Conservation (phyloP, 176 grass and related monocot species). For the Carex myosuroides region DNA sequence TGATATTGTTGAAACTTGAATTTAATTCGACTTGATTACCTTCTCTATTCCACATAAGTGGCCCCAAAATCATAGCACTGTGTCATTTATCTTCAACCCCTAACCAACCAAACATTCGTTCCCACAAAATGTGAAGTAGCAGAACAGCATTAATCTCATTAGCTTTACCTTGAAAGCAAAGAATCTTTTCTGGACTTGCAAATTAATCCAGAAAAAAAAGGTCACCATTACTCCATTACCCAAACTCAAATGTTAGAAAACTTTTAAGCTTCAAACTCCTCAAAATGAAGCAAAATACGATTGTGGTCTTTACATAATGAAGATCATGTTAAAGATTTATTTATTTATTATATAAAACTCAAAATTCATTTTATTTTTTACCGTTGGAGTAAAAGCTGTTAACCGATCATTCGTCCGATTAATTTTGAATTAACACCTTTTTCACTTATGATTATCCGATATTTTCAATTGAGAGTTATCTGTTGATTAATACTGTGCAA, state of each 20-base stretch:
- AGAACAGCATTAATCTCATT: conserved; percentile 45
- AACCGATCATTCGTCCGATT: too few species aligned
- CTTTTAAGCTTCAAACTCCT: not conserved
- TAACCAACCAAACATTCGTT: conserved; percentile 36
- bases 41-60: not conserved
- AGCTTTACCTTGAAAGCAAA: conserved; percentile 38
- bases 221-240: not conserved
- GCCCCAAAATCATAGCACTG: not conserved
- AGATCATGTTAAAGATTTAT: too few species aligned
- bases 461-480: too few species aligned
- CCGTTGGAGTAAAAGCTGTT: too few species aligned
- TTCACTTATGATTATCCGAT: too few species aligned
- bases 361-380: too few species aligned
- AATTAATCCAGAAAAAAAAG: conserved; percentile 23
- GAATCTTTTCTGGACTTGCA: conserved; percentile 30
- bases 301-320: too few species aligned
- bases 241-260: conserved; percentile 33
- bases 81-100: conserved; percentile 37
- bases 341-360: too few species aligned
- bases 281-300: conserved; percentile 1
- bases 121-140: conserved; percentile 38
- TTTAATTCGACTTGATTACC: not conserved
- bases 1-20: not conserved
- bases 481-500: too few species aligned
- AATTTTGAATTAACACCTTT: too few species aligned